Conservation (phyloP, 2,329 filamentous ascomycete species). For the Colletotrichum magnum region DNA sequence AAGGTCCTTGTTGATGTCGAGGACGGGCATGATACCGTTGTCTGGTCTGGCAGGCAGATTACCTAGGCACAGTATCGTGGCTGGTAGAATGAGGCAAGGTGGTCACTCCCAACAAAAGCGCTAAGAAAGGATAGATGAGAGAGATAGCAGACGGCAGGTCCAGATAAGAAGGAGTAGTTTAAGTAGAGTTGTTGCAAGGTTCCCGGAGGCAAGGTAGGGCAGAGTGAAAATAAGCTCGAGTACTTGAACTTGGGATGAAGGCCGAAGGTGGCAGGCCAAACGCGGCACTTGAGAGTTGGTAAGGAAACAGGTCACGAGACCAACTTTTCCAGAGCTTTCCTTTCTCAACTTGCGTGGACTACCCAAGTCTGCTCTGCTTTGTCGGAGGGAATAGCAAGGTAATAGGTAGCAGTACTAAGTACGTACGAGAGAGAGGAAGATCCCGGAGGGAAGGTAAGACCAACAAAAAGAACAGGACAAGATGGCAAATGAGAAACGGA, state of each 20-base stretch:
- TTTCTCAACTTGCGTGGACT: conserved; percentile 14
- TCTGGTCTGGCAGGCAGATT: background rate
- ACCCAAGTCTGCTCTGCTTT: conserved; percentile 9
- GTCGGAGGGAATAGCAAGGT: background rate
- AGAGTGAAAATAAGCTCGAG: conserved; percentile 12
- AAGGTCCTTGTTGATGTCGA: conserved; percentile 81
- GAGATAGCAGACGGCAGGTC: background rate
- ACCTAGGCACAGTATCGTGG: background rate
- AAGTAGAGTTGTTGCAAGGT: background rate
- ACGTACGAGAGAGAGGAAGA: conserved; percentile 21
- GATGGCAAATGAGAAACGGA: background rate
- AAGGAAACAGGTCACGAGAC: conserved; percentile 41
- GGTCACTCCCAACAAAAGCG: conserved; percentile 3
- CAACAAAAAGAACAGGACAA: conserved; percentile 17
- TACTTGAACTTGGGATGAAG: conserved; percentile 13
- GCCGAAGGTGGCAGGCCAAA: conserved; percentile 17
- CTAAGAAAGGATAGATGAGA: background rate
- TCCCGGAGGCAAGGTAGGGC: too few relatives aligned
- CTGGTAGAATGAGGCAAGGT: background rate
- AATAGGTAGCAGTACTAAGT: conserved; percentile 6
- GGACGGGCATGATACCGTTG: conserved; percentile 68
- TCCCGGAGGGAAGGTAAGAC: conserved; percentile 13
- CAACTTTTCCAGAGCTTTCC: conserved; percentile 36
- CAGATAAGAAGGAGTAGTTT: conserved; percentile 1
- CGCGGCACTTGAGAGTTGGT: conserved; percentile 16